phyloP scores from a whole-genome alignment of 163 green algal species.

The Chlamydomonas reinhardtii region DNA sequence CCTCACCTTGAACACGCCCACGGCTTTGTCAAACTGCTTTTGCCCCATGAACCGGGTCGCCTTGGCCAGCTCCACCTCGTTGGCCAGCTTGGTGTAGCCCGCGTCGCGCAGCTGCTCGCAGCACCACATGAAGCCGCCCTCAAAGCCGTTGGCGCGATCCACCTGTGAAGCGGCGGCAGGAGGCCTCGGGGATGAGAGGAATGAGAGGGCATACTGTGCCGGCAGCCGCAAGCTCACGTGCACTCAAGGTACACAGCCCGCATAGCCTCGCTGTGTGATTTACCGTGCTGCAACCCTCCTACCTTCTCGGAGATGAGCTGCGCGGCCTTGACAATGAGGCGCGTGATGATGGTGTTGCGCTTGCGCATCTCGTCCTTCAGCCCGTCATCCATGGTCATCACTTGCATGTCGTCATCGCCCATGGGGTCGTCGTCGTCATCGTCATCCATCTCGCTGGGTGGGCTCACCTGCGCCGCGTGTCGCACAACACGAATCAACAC shows the following conservation, averaged over 20 bases:
- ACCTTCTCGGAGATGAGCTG: conserved; percentile 74
- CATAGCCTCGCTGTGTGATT: too few relatives aligned
- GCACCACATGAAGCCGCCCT: conserved; percentile 51
- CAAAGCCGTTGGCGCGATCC: conserved; percentile 49
- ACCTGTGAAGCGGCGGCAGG: conserved; percentile 29
- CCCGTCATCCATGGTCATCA: conserved; percentile 61
- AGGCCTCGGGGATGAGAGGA: too few relatives aligned
- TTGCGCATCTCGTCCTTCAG: conserved; percentile 73
- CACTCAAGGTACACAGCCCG: too few relatives aligned
- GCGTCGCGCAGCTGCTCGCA: conserved; percentile 69
- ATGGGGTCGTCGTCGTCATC: conserved; percentile 44
- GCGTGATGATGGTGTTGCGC: conserved; percentile 65
- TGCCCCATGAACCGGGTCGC: conserved; percentile 73
- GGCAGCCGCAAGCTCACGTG: too few relatives aligned
- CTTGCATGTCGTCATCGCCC: conserved; percentile 61
- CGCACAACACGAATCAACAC: too few relatives aligned
- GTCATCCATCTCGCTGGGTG: conserved; percentile 57
- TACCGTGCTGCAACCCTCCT: too few relatives aligned
- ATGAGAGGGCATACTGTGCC: too few relatives aligned
- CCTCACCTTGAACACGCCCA: conserved; percentile 80
- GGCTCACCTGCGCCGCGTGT: conserved; percentile 16
- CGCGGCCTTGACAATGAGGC: conserved; percentile 70
- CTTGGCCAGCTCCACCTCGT: conserved; percentile 83
- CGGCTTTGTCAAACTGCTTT: conserved; percentile 80
- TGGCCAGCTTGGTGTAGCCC: conserved; percentile 66